Conservation (phyloP, 2,329 filamentous ascomycete genomes). For the Xylaria sp. region DNA sequence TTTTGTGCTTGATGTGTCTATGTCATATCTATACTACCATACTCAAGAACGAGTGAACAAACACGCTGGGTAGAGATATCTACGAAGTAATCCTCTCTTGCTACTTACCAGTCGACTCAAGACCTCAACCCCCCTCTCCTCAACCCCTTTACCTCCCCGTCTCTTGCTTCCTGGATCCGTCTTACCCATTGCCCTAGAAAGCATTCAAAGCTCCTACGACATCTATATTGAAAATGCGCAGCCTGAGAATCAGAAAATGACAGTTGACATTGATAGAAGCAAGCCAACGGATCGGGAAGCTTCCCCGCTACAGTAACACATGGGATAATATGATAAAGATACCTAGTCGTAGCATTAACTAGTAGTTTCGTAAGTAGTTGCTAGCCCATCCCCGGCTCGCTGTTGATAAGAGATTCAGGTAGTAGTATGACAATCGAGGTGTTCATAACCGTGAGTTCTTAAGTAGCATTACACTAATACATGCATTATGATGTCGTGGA, state of each 20-base stretch:
- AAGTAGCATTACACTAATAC: slow-evolving; percentile 50
- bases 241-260: background rate
- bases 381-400: background rate
- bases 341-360: background rate
- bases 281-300: background rate
- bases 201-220: too few relatives aligned
- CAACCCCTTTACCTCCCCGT: too few relatives aligned
- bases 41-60: background rate
- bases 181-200: too few relatives aligned
- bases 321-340: background rate
- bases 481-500: slow-evolving; percentile 43
- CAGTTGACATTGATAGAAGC: background rate
- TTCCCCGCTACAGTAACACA: background rate
- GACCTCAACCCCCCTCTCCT: too few relatives aligned
- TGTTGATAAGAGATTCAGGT: background rate
- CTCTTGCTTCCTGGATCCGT: too few relatives aligned
- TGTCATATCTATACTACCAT: background rate
- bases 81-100: background rate
- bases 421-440: background rate
- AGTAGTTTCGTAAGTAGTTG: background rate
- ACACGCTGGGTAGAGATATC: background rate
- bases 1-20: background rate
- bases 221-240: too few relatives aligned
- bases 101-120: too few relatives aligned
- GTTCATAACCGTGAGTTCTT: slow-evolving; percentile 38